Evolutionary conservation across 2,329 filamentous ascomycete genomes (phyloP), one percentile per base, ranked within the genome.

Genomic region (Diplodia seriata): DNA sequence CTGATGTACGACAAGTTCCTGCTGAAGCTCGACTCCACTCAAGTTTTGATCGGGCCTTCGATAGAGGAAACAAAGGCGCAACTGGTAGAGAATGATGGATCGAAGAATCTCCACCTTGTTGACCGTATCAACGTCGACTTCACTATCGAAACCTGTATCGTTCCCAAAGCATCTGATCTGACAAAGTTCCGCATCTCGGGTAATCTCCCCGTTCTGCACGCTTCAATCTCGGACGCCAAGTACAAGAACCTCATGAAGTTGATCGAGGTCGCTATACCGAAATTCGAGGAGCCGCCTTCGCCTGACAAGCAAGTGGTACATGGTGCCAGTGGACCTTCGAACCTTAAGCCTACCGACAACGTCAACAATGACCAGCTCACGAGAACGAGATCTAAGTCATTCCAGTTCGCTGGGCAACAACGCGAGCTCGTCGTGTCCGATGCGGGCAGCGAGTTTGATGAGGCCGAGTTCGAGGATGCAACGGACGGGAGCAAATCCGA

Each of bases 91-190:
- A 86, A 87, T 70, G 87, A 90, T 31, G 87, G 90, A 7, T 84
- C 85, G 1, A 90, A 90, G 68, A 89, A 90, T 70, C 85, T 96
- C 71, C 94, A 98, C 76, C 89, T 99, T 66, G 92, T 99, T 43
- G 94, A 99, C 77, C 90, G 92, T 71, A 99, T 99, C 82, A 99
- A 97, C 72, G 91, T 99, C 73, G 92, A 98, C 77, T 98, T 99
- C 77, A 89, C 93, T 12, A 88, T 99, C n/a, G 94, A 97, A 77
- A 90, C 91, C 23, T 99, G 94, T 8, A 99, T 99, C 72, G 83
- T 99, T n/a, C 95, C 95, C 0, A 97, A 97, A 76, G 93, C 93
- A 0, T 91, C 94, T 0, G 96, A 97, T 70, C 83, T 99, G 59
- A 96, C 95, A 15, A 95, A 95, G 74, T 90, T 97, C 72, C 91